Evolutionary conservation across 371 early-diverging fungal genomes (phyloP), one percentile per base, ranked within the genome.

Genomic region (Mucor velutinosus): DNA sequence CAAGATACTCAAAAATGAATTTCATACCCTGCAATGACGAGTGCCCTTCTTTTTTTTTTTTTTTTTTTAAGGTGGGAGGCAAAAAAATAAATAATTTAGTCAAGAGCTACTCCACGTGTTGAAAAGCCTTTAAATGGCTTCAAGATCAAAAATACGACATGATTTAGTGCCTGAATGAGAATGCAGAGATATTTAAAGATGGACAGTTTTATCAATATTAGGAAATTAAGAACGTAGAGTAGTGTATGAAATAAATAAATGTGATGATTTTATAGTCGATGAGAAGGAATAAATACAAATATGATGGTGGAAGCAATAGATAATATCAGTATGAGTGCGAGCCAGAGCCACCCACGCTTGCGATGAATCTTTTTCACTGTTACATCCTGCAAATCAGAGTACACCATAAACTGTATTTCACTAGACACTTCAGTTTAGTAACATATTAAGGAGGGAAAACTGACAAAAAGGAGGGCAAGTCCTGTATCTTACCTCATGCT

Each of bases 241-340:
- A 45, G 45, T 45, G 19, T 45, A 45, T 37, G 37, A n/a, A 45
- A 45, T 45, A 19, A 19, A 45, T 45, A 45, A 45, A n/a, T 17
- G 6, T 60, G 27, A 21, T 17, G 14, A n/a, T 25, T 14, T 72
- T 73, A 73, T 10, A 82, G 35, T 35, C 75, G 73, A 64, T 75
- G 62, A 4, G 80, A 71, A 32, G 83, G 83, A 59, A 80, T 73
- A 65, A 77, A 78, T 30, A 74, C 76, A 72, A 83, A 80, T n/a
- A 80, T 57, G 27, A 79, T 51, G n/a, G 73, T 69, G n/a, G 73
- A 72, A 7, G 79, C n/a, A 15, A 80, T 37, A 15, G 83, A 66
- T n/a, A 77, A n/a, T 29, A 70, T n/a, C 7, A 77, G 14, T 15
- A 63, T 70, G 30, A 56, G 41, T 10, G 65, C 35, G n/a, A 78